These are phyloP conservation scores for Saturnispora gosingensis DNA, from an alignment of 805 yeast genomes.

Conservation along the genomic window DNA sequence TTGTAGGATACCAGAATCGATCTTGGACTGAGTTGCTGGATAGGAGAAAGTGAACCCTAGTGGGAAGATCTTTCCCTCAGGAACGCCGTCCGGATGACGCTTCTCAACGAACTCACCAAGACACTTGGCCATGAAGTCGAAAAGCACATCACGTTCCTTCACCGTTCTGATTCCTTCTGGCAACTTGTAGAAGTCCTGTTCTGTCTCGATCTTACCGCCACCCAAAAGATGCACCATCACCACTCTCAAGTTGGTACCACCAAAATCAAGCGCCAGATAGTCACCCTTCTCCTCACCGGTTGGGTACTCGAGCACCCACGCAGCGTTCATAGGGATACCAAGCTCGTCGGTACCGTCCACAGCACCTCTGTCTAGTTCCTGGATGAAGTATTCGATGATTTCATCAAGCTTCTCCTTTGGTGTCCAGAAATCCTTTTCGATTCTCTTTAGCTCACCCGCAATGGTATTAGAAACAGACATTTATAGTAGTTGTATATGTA, in stretches of 20 bases:
- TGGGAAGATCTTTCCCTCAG: constrained; percentile 47
- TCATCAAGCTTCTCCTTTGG: constrained; percentile 33
- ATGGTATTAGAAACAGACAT: constrained; percentile 6
- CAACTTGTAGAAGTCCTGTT: constrained; percentile 80
- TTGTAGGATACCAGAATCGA: constrained; percentile 82
- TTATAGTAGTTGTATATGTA: background rate
- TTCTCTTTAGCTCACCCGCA: constrained; percentile 26
- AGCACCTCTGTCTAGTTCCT: constrained; percentile 46
- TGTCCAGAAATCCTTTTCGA: constrained; percentile 35
- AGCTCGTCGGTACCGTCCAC: constrained; percentile 36
- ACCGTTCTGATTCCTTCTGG: constrained; percentile 79
- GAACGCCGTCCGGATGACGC: constrained; percentile 61
- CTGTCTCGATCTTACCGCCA: constrained; percentile 72
- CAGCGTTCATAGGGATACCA: constrained; percentile 53
- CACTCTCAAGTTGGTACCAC: constrained; percentile 55
- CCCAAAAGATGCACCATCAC: constrained; percentile 53
- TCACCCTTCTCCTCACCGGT: constrained; percentile 51
- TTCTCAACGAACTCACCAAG: constrained; percentile 62
- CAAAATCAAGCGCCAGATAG: constrained; percentile 50
- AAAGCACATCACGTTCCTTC: constrained; percentile 59
- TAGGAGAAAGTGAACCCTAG: constrained; percentile 95
- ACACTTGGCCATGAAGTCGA: constrained; percentile 82
- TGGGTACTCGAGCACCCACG: constrained; percentile 54
- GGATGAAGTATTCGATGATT: constrained; percentile 41
- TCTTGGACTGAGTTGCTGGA: constrained; percentile 77